Percentiles rank a stretch among this genome's conserved stretches.
phyloP scores from a whole-genome alignment of 345 rosid species.

The Camelina sativa region DNA sequence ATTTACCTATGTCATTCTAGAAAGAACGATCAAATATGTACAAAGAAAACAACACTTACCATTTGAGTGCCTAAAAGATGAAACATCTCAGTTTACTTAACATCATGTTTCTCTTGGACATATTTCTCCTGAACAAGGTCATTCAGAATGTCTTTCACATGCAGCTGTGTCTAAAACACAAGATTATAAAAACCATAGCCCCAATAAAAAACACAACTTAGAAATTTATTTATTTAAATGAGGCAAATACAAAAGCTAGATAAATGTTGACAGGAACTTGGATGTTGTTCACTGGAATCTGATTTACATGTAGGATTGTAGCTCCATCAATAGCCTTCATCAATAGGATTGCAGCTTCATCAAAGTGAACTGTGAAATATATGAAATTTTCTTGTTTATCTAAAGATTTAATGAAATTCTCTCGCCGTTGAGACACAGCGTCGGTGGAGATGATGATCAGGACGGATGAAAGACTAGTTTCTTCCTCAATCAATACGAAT shows the following conservation, averaged over 20 bases:
- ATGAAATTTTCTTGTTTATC: too few relatives aligned
- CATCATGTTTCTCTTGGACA: constrained; percentile 48
- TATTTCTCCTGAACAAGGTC: constrained; percentile 42
- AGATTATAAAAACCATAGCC: constrained; percentile 9
- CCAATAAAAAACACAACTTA: not conserved
- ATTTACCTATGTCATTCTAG: not conserved
- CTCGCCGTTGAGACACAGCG: too few relatives aligned
- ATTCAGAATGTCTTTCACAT: constrained; percentile 21
- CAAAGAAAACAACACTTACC: constrained; percentile 52
- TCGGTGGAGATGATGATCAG: too few relatives aligned
- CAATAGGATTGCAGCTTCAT: too few relatives aligned
- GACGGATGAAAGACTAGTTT: too few relatives aligned
- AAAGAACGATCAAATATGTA: constrained; percentile 14
- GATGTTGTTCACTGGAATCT: constrained; percentile 36
- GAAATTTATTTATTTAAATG: not conserved
- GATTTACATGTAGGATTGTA: constrained; percentile 27
- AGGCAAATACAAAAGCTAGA: not conserved
- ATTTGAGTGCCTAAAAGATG: constrained; percentile 71
- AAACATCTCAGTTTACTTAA: constrained; percentile 45
- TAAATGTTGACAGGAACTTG: constrained; percentile 45
- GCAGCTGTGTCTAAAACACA: constrained; percentile 43
- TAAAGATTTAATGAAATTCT: too few relatives aligned
- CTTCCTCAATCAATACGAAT: too few relatives aligned
- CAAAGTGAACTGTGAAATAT: too few relatives aligned
- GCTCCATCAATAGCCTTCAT: constrained; percentile 51